phyloP scores from a whole-genome alignment of 768 basidiomycete species.

The Boletus vermiculosoides region DNA sequence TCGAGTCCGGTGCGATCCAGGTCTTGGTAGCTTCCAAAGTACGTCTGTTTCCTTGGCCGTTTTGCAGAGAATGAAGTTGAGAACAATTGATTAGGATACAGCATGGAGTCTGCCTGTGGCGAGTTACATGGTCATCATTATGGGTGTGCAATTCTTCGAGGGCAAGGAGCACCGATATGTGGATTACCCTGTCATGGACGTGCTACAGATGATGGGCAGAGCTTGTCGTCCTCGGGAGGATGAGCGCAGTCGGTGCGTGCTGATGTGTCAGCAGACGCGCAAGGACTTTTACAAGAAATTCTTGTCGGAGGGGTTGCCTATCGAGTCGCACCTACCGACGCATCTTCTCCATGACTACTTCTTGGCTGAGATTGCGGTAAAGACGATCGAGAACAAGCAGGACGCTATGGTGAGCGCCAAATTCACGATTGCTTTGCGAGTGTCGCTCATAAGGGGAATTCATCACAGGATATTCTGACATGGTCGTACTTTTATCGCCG shows the following conservation, averaged over 20 bases:
- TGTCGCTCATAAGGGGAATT: neutral
- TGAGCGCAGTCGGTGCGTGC: constrained; percentile 85
- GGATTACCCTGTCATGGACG: constrained; percentile 98
- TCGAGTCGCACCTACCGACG: constrained; percentile 91
- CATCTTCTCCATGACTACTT: constrained; percentile 95
- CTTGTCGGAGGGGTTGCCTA: constrained; percentile 93
- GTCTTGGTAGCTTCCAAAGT: constrained; percentile 93
- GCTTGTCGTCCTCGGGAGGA: constrained; percentile 91
- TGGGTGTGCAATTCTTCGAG: constrained; percentile 98
- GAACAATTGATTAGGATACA: constrained; percentile 60
- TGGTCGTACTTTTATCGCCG: constrained; percentile 99
- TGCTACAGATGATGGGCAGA: constrained; percentile 99
- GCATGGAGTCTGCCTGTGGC: constrained; percentile 95
- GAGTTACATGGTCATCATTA: constrained; percentile 97
- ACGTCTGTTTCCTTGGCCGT: constrained; percentile 13
- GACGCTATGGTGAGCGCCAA: constrained; percentile 73
- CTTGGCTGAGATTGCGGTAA: constrained; percentile 96
- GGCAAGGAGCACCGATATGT: constrained; percentile 98
- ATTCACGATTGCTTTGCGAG: neutral
- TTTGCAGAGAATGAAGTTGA: neutral
- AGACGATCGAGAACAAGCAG: constrained; percentile 99
- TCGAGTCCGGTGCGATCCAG: constrained; percentile 93
- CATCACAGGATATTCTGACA: constrained; percentile 81
- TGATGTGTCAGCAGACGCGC: constrained; percentile 96
- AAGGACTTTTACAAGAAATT: constrained; percentile 99